phyloP scores from a whole-genome alignment of 2,329 filamentous ascomycete genomes.

The Nothophoma quercina region DNA sequence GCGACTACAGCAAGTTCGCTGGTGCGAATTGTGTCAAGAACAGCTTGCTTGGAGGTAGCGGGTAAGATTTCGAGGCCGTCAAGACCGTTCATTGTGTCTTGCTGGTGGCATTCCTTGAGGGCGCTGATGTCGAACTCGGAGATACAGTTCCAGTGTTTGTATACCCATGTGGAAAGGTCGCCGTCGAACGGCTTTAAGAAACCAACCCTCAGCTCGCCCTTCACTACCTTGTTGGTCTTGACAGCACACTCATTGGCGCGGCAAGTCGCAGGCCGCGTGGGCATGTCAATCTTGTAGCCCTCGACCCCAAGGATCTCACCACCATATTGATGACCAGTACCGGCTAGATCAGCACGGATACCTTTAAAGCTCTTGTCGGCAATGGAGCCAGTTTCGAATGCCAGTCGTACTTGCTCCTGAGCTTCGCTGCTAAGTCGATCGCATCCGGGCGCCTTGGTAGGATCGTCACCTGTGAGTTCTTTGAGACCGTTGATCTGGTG shows the following conservation, averaged over 20 bases:
- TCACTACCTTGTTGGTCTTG: slow-evolving; percentile 80
- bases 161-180: slow-evolving; percentile 70
- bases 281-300: slow-evolving; percentile 30
- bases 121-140: slow-evolving; percentile 74
- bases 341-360: slow-evolving; percentile 63
- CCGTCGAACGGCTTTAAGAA: slow-evolving; percentile 48
- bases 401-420: slow-evolving; percentile 75
- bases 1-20: slow-evolving; percentile 16
- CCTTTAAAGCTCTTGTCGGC: too few relatives aligned
- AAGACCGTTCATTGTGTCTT: slow-evolving; percentile 71
- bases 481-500: slow-evolving; percentile 71
- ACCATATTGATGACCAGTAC: slow-evolving; percentile 1
- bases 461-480: slow-evolving; percentile 62
- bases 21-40: slow-evolving; percentile 66
- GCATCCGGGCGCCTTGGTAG: slow-evolving; percentile 75
- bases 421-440: slow-evolving; percentile 73
- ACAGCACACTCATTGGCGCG: slow-evolving; percentile 76
- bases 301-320: slow-evolving; percentile 22
- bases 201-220: slow-evolving; percentile 80
- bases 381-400: slow-evolving; percentile 77
- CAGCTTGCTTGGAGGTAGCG: slow-evolving; percentile 71
- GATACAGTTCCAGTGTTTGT: slow-evolving; percentile 91
- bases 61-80: slow-evolving; percentile 79
- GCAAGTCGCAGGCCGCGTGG: slow-evolving; percentile 65
- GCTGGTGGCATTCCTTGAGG: slow-evolving; percentile 64